A percentile compares a stretch with the other conserved stretches of the same genome.
phyloP scores from a whole-genome alignment of 2,329 filamentous ascomycete genomes.

The Aspergillus fructus region DNA sequence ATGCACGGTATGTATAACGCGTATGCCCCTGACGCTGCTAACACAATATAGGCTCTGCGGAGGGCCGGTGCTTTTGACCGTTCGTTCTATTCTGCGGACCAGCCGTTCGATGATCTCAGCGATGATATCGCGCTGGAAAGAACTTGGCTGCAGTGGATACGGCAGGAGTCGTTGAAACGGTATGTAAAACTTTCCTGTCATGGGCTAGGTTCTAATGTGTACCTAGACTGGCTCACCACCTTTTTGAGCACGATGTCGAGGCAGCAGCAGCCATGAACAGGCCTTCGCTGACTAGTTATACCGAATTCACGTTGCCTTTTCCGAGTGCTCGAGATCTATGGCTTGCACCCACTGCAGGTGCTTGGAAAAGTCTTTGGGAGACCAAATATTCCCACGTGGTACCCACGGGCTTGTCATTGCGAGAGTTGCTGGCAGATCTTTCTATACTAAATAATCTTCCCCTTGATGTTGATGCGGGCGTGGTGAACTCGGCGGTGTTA shows the following conservation, averaged over 20 bases:
- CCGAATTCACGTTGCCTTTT: constrained; percentile 5
- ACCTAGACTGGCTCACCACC: background rate
- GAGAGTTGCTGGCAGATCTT: background rate
- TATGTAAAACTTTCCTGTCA: background rate
- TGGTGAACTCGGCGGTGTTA: background rate
- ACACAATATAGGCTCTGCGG: background rate
- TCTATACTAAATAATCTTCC: background rate
- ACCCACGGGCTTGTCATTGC: background rate
- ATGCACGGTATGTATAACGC: constrained; percentile 1
- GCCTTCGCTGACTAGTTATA: constrained; percentile 3
- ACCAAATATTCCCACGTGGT: background rate
- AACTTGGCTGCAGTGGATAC: constrained; percentile 1
- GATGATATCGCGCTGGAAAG: background rate
- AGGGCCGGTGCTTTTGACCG: constrained; percentile 5
- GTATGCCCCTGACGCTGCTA: background rate
- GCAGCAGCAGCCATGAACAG: constrained; percentile 6
- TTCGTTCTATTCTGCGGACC: background rate
- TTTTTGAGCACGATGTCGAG: constrained; percentile 6
- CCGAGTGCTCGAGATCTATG: constrained; percentile 6
- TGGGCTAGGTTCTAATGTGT: background rate
- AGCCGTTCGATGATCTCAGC: background rate
- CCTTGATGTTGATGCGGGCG: background rate
- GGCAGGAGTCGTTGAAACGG: constrained; percentile 3
- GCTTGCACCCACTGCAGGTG: constrained; percentile 1
- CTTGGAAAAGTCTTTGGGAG: background rate